phyloP scores from a whole-genome alignment of 305 asterid species.

The Withania somnifera region DNA sequence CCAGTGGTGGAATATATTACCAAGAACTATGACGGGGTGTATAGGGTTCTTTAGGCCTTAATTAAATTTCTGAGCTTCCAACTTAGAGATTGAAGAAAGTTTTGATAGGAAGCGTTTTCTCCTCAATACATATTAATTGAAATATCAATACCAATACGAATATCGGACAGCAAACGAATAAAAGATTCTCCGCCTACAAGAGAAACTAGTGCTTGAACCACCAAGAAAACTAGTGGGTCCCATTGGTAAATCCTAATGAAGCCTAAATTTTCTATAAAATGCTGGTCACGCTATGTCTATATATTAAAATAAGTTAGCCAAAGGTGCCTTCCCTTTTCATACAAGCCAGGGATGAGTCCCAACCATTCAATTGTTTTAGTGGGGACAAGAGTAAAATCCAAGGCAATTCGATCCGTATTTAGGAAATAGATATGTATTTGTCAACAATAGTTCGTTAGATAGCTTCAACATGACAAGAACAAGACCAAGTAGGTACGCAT shows the following conservation, averaged over 20 bases:
- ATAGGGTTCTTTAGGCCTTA: background rate
- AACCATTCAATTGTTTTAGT: background rate
- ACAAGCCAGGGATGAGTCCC: background rate
- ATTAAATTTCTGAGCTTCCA: background rate
- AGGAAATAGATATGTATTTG: background rate
- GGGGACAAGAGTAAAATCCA: background rate
- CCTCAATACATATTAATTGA: background rate
- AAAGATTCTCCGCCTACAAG: too few relatives aligned
- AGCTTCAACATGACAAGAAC: conserved; percentile 1
- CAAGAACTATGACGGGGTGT: background rate
- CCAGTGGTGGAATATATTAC: background rate
- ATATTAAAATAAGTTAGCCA: background rate
- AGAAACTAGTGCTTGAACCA: background rate
- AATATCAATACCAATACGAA: background rate
- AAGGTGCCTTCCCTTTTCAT: background rate
- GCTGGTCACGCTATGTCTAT: background rate
- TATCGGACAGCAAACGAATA: background rate
- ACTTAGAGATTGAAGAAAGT: background rate
- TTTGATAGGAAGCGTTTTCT: background rate
- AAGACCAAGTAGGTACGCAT: background rate
- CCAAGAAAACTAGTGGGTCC: background rate
- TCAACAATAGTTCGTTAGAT: background rate
- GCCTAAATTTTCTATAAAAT: background rate
- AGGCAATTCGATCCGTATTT: background rate
- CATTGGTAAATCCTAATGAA: background rate